These are phyloP conservation scores for Tephrocybe sp. DNA, from an alignment of 768 basidiomycete species.

Conservation along the genomic window DNA sequence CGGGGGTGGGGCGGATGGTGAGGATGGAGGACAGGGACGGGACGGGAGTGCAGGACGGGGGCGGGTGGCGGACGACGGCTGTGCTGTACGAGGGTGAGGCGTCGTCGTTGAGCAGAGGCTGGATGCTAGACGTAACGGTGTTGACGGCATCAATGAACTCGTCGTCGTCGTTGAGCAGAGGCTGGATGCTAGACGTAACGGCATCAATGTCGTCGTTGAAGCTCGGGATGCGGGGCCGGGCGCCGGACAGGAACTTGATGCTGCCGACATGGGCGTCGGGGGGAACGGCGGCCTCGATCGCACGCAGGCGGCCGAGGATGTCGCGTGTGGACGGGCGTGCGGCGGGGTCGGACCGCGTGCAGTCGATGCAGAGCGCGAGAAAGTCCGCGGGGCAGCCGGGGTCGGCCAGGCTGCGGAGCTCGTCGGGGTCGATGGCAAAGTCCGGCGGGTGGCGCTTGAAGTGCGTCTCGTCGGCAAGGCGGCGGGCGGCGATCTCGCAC, in stretches of 20 bases:
- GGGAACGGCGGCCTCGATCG: conserved; percentile 84
- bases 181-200: conserved; percentile 43
- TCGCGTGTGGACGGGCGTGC: conserved; percentile 73
- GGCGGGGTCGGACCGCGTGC: conserved; percentile 63
- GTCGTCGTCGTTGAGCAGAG: conserved; percentile 63
- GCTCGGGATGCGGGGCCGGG: conserved; percentile 73
- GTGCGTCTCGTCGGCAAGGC: conserved; percentile 78
- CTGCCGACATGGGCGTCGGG: conserved; percentile 77
- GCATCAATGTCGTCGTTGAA: conserved; percentile 69
- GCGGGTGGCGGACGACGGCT: conserved; percentile 56
- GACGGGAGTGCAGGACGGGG: conserved; percentile 36
- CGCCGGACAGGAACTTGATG: conserved; percentile 79
- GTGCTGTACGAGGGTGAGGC: conserved; percentile 62
- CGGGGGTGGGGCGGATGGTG: conserved; percentile 60
- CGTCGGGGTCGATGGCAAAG: conserved; percentile 75
- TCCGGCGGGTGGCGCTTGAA: conserved; percentile 78
- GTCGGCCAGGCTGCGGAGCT: conserved; percentile 67
- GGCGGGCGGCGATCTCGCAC: conserved; percentile 85
- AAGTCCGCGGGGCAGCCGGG: conserved; percentile 80
- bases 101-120: conserved; percentile 50
- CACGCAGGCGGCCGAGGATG: conserved; percentile 76
- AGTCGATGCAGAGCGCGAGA: conserved; percentile 75
- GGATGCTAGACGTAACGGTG: conserved; percentile 42
- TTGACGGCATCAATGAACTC: conserved; percentile 66
- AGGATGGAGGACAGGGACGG: conserved; percentile 72